Percentiles rank a stretch among this genome's conserved stretches.
phyloP scores from a whole-genome alignment of 1,284 basidiomycete species.

The Leccinum pachyderme region DNA sequence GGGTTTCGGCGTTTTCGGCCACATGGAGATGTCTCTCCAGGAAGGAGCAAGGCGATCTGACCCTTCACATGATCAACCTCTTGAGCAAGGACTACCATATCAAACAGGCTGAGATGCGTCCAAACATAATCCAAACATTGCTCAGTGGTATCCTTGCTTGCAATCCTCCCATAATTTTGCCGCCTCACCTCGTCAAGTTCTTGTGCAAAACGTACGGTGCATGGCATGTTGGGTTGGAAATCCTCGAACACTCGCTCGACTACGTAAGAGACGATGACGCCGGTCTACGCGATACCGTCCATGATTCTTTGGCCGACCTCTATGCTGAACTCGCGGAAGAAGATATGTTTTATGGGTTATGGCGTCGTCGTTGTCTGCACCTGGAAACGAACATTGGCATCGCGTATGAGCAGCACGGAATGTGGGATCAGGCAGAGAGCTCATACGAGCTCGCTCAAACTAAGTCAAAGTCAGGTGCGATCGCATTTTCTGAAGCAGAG shows the following conservation, averaged over 20 bases:
- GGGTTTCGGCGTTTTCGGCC: constrained; percentile 91
- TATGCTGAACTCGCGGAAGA: constrained; percentile 97
- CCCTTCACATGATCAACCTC: constrained; percentile 87
- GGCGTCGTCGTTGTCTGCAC: constrained; percentile 87
- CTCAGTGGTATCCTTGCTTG: constrained; percentile 85
- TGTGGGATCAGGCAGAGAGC: constrained; percentile 92
- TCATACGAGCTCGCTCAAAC: constrained; percentile 92
- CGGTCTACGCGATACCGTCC: constrained; percentile 79
- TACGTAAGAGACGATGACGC: constrained; percentile 80
- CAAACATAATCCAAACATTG: constrained; percentile 93
- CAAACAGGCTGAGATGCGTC: constrained; percentile 86
- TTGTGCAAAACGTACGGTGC: constrained; percentile 95
- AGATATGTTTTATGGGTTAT: constrained; percentile 97
- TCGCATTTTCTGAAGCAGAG: constrained; percentile 94
- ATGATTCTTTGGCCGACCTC: constrained; percentile 91
- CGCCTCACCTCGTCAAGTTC: constrained; percentile 95
- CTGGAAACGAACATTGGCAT: constrained; percentile 91
- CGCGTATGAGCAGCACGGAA: constrained; percentile 94
- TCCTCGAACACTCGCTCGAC: constrained; percentile 80
- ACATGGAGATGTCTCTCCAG: constrained; percentile 86
- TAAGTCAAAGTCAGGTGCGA: constrained; percentile 78
- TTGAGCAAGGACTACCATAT: constrained; percentile 94
- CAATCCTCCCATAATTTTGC: constrained; percentile 83
- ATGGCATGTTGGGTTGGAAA: constrained; percentile 91
- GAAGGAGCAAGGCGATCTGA: constrained; percentile 87